Base-by-base conservation (phyloP, 2,329 filamentous ascomycete species). In the Colletotrichum orchidophilum region DNA sequence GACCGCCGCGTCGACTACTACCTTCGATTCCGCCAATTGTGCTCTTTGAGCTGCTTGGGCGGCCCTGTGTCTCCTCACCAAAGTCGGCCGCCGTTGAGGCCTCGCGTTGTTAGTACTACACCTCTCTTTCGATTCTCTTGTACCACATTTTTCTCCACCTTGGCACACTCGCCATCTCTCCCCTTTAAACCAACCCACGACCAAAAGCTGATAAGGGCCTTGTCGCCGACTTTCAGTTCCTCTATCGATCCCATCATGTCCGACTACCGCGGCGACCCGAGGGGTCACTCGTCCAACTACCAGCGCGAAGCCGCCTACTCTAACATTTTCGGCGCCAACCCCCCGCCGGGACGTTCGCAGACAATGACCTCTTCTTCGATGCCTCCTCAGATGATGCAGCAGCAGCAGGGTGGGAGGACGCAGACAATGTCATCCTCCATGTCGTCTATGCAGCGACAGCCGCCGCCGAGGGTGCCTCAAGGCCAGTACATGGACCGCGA, bases 301-400 rank as follows among this genome's bases (percentile, higher is more conserved):
- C 94, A 96, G 83, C 93, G 96, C 84, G 95, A 99, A 89, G 94
- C 94, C 76, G 96, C 96, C 75, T 99, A 97, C 82, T 94, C 93
- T 75, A 96, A 96, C 83, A 98, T 98, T 80, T 99, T 98, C 81
- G 96, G 96, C 76, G 91, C 91, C 74, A 89, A 94, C 74, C 95
- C 94, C 74, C 94, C 94, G 57, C 90, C 94, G 55, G 96, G 96
- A 70, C 92, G 96, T 81, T 97, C 95, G 69, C 95, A 98, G 79
- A 98, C 96, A 29, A 98, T 98, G 95, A 96, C 92, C 74, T 95
- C 93, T 66, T 92, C 94, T 74, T 88, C 92, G 52, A 78, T 83
- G 70, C 90, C 89, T 66, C 83, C 85, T 59, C 81, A 84, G 76
- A 84, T 85, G 80, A 83, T 83, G 77, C 85, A 86, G 63, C 84